These are phyloP conservation scores for Leishmania tropica DNA, from an alignment of 208 protist genomes.

Conservation along the genomic window DNA sequence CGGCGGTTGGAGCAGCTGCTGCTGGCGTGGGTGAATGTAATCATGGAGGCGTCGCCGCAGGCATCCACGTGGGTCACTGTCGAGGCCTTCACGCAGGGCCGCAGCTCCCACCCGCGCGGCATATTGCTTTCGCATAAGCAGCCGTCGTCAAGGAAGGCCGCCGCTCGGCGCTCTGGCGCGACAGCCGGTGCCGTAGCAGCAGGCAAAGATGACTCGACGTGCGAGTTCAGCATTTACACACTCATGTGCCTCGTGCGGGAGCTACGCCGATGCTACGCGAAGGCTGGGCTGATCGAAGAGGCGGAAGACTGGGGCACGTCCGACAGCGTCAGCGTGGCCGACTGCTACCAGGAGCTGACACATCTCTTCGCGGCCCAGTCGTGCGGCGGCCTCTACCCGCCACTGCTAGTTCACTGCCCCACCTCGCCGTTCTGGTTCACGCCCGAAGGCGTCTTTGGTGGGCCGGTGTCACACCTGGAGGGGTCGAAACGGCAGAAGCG, in stretches of 20 bases:
- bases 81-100: slow-evolving; percentile 19
- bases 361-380: slow-evolving; percentile 53
- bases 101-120: slow-evolving; percentile 6
- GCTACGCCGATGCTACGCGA: slow-evolving; percentile 41
- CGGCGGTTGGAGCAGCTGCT: slow-evolving; percentile 55
- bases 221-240: slow-evolving; percentile 38
- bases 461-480: slow-evolving; percentile 3
- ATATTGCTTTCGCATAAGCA: slow-evolving; percentile 14
- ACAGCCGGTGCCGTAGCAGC: neutral
- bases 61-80: slow-evolving; percentile 33
- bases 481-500: slow-evolving; percentile 13
- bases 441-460: slow-evolving; percentile 28
- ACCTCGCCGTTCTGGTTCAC: slow-evolving; percentile 34
- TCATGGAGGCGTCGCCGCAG: slow-evolving; percentile 60
- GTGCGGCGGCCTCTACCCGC: slow-evolving; percentile 64
- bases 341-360: slow-evolving; percentile 48
- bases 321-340: neutral
- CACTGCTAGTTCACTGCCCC: slow-evolving; percentile 63
- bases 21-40: slow-evolving; percentile 72
- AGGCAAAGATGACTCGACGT: slow-evolving; percentile 8
- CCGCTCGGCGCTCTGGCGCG: neutral
- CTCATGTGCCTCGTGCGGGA: slow-evolving; percentile 65
- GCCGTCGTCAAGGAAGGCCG: neutral
- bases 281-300: slow-evolving; percentile 14
- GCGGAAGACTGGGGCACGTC: neutral